phyloP scores from a whole-genome alignment of 305 asterid genomes.

The Coffea humblotiana region DNA sequence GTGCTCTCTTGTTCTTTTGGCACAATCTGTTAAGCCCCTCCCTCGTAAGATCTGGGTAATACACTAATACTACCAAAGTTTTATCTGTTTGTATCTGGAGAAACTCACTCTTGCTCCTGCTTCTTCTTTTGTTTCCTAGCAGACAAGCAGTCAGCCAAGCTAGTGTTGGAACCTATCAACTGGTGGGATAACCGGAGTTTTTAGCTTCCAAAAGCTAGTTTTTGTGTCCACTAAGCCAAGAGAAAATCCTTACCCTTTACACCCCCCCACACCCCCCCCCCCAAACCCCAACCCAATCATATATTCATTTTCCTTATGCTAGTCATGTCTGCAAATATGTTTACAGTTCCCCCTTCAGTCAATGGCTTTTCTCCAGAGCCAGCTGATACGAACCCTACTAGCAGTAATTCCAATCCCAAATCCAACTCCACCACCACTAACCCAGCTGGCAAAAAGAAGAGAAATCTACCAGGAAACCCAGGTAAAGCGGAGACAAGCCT shows the following conservation, averaged over 20 bases:
- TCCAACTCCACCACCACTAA: conserved; percentile 10
- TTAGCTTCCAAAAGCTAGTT: conserved; percentile 21
- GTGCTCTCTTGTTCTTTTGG: conserved; percentile 41
- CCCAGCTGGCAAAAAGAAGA: conserved; percentile 56
- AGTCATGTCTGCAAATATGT: conserved; percentile 78
- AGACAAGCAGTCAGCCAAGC: neutral
- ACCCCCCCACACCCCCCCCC: neutral
- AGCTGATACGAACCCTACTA: conserved; percentile 47
- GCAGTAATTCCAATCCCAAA: neutral
- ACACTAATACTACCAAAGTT: conserved; percentile 40
- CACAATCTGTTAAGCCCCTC: conserved; percentile 18
- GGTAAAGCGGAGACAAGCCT: conserved; percentile 32
- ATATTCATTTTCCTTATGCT: conserved; percentile 13
- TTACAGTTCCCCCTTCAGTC: conserved; percentile 57
- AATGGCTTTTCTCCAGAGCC: conserved; percentile 34
- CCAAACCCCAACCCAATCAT: neutral
- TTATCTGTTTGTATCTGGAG: conserved; percentile 55
- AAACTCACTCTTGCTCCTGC: conserved; percentile 13
- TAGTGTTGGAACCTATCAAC: neutral
- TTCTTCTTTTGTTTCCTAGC: conserved; percentile 41
- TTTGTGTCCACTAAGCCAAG: conserved; percentile 8
- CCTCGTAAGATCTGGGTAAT: conserved; percentile 32
- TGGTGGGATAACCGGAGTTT: conserved; percentile 6
- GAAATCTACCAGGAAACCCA: conserved; percentile 85
- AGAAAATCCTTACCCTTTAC: neutral